Conservation (phyloP, 2,329 filamentous ascomycete genomes). For the Metarhizium sp. region DNA sequence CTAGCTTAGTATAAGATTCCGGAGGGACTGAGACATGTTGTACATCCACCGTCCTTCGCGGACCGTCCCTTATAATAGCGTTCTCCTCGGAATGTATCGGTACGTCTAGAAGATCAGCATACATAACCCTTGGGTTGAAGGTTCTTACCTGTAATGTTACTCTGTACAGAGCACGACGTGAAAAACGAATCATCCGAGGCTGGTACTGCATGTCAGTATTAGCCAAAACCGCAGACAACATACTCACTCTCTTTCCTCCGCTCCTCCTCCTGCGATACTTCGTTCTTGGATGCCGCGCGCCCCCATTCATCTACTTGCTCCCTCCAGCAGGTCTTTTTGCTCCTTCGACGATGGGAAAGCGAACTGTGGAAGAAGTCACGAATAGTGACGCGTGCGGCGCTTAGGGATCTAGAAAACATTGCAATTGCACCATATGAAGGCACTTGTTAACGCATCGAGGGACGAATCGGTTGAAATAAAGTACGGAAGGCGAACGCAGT, state of each 20-base stretch:
- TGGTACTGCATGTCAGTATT: neutral
- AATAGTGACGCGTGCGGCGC: conserved; percentile 1
- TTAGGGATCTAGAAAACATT: conserved; percentile 5
- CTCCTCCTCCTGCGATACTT: neutral
- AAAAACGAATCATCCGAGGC: conserved; percentile 2
- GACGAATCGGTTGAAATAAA: neutral
- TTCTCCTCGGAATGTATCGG: neutral
- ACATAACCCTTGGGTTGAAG: neutral
- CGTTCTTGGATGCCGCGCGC: neutral
- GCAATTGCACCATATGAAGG: neutral
- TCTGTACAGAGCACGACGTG: conserved; percentile 1
- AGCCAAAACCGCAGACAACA: neutral
- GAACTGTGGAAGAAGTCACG: conserved; percentile 3
- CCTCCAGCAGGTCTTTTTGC: neutral
- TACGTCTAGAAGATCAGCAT: neutral
- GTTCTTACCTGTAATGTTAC: neutral
- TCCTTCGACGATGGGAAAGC: neutral
- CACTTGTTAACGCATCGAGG: neutral
- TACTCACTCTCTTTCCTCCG: neutral
- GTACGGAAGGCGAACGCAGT: neutral
- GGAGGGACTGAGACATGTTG: neutral
- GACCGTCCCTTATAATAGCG: conserved; percentile 2
- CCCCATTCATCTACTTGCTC: conserved; percentile 3
- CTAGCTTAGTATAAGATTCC: neutral
- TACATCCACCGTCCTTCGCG: neutral